Conservation (phyloP, 768 basidiomycete species). For the Dictyophora rubrovolvata region DNA sequence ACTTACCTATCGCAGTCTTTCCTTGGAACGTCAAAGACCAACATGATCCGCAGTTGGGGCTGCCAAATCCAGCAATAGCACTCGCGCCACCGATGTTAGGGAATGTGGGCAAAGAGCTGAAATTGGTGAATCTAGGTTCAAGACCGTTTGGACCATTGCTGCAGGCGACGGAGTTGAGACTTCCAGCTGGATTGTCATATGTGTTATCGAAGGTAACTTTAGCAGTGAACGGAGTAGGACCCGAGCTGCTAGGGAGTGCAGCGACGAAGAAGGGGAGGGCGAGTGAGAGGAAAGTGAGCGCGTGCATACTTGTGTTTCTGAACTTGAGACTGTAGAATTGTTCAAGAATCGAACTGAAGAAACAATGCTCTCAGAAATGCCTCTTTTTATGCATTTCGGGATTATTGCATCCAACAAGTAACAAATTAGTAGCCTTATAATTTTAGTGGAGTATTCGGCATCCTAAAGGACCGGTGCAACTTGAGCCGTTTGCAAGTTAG, state of each 20-base stretch:
- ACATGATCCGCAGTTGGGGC: constrained; percentile 24
- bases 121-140: constrained; percentile 19
- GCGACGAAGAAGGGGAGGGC: not conserved
- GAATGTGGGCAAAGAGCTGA: constrained; percentile 6
- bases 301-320: not conserved
- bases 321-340: not conserved
- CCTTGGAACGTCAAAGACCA: constrained; percentile 20
- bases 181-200: constrained; percentile 28
- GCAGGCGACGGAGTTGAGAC: constrained; percentile 37
- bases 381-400: too few species aligned
- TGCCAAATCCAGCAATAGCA: constrained; percentile 17
- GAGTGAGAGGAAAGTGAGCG: not conserved
- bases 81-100: not conserved
- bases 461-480: too few species aligned
- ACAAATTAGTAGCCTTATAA: too few species aligned
- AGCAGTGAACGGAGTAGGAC: not conserved
- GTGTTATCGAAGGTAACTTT: constrained; percentile 18
- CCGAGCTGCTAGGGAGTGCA: not conserved
- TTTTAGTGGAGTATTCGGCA: too few species aligned
- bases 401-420: too few species aligned
- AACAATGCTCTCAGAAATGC: too few species aligned
- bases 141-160: constrained; percentile 46
- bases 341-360: too few species aligned
- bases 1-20: not conserved
- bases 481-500: too few species aligned